Base-by-base conservation (phyloP, 768 basidiomycete genomes). In the Grammothele lineata region DNA sequence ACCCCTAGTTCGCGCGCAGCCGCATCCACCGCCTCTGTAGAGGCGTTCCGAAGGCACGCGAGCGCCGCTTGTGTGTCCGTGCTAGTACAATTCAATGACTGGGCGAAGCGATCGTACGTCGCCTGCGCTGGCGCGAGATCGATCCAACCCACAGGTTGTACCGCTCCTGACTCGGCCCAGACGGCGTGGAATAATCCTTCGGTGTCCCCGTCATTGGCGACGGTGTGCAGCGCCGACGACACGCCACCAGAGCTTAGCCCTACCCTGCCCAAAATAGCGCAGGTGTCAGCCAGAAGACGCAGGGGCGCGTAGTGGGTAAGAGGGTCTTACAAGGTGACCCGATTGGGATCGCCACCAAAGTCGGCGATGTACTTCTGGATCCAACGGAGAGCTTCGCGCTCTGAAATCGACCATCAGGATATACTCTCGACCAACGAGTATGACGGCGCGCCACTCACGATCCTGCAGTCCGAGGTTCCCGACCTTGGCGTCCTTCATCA, bases 211-310 rank as follows among this genome's bases (percentile, higher is more conserved):
- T 37, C 47, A 25, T 55, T 46, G 21, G 40, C 22, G 17, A 57
- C 34, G 39, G 55, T 48, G 4, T 57, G 56, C 17, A 49, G 17
- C 12, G 42, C 53, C 23, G 47, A 44, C 14, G 50, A 53, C 22
- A 55, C 43, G 5, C 53, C 48, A 5, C 58, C 58, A 17, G 58
- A 50, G 37, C 48, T 54, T 11, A 34, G 18, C 18, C 55, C 53
- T 48, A 37, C 58, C 7, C 55, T 57, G 40, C n/a, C 21, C 8
- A n/a, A n/a, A n/a, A n/a, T 15, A 34, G n/a, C n/a, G 27, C 7
- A 7, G 27, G 8, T 30, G 27, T 14, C 27, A 7, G 14, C 14
- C 27, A 30, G 27, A 7, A 30, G 27, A 30, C 27, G 27, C 8
- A 30, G 8, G 27, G 7, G 27, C 7, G 7, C 27, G n/a, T 7